Evolutionary conservation across 306 rosid species (phyloP), one percentile per base, ranked within the genome.

Genomic region (Glycine tomentella): DNA sequence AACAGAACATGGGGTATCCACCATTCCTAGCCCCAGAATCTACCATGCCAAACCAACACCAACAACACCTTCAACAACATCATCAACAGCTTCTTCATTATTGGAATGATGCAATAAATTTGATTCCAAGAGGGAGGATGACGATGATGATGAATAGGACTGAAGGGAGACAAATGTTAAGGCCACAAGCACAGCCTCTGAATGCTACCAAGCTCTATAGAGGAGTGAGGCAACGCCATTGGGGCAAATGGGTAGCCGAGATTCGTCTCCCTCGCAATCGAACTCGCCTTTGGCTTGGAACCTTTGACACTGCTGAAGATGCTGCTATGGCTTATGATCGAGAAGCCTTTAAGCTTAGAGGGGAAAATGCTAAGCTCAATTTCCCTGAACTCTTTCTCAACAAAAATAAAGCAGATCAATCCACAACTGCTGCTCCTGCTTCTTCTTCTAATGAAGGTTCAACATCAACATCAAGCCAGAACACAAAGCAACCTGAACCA

Each of bases 201-300:
- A 90, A 84, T 67, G 73, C 94, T 0, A 94, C 91, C 0, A 94
- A 88, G 87, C 96, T 94, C 8, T 94, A 92, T 72, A 86, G 98
- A 40, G 98, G 98, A 81, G 98, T 94, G 74, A 88, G 98, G 84
- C 98, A 94, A 72, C 91, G 98, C 59, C 98, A 94, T 70, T 94
- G 98, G 98, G 98, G 98, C 0, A 94, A 92, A 90, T 94, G 98
- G 98, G 98, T 94, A 1, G 98, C 97, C 1, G 98, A 94, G 63
- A 94, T 94, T 77, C 95, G 98, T 63, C 93, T 94, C 10, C 98
- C 98, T 80, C 90, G 94, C 15, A 89, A 89, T 58, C 86, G 98
- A 77, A 87, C 93, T 61, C 92, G 97, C 8, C 94, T 94, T 48
- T 94, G 98, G 98, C 89, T 94, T 0, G 98, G 98, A 61, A 94